Evolutionary conservation across 2,329 filamentous ascomycete genomes (phyloP), one percentile per base, ranked within the genome.

Genomic region (Davidsoniella eucalypti): DNA sequence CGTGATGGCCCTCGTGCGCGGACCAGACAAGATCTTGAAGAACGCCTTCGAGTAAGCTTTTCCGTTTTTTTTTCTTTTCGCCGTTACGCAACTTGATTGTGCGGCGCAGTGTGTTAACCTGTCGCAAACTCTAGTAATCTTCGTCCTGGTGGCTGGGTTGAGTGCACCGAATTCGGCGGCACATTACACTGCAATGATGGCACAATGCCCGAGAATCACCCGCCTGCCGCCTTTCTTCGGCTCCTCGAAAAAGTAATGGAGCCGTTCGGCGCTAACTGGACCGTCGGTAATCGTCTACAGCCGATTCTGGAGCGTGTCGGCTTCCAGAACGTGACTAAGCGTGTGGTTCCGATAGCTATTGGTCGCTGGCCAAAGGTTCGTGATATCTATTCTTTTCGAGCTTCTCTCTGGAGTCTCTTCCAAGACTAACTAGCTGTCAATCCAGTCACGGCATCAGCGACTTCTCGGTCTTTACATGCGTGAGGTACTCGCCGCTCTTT

Each of bases 1-100:
- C 57, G 71, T 64, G 66, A 75, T 67, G 57, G 66, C 55, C 23
- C 67, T 70, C 26, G 67, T 82, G 39, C 63, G 66, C n/a, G 66
- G 80, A 56, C 57, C 75, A 17, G 59, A 64, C 17, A 65, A 68
- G 44, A 65, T 75, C 4, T 71, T 73, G 52, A 52, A 55, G 21
- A 62, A 63, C 44, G 59, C 62, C 12, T 67, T 63, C 53, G 55
- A 58, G 64, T 64, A 33, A 33, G 55, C 36, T 58, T 58, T 16
- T 29, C n/a, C 55, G 37, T 58, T 58, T 2, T 16, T 29, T 14
- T 9, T 16, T 47, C 23, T n/a, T 17, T 36, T 23, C 18, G 16
- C 18, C 8, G 5, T 2, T 12, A 7, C 5, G 5, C 17, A 17
- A 14, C 16, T 26, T 44, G 12, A 7, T 14, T 23, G 5, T 36